A percentile compares a stretch with the other conserved stretches of the same genome.
phyloP scores from a whole-genome alignment of 768 basidiomycete genomes.

The Termitomyces titanicus region DNA sequence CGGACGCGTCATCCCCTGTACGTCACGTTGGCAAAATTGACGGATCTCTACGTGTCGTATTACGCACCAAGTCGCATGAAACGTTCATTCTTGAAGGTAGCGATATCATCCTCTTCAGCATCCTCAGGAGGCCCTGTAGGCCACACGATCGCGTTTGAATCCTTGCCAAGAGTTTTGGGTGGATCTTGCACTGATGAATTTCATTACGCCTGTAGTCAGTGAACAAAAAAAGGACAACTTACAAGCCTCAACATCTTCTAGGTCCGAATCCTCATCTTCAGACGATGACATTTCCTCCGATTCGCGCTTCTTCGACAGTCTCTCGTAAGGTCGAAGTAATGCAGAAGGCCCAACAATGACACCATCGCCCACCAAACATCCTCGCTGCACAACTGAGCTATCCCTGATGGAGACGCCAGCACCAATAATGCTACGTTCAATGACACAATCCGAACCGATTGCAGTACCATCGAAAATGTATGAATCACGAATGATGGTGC shows the following conservation, averaged over 20 bases:
- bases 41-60: not conserved
- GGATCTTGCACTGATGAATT: conserved; percentile 43
- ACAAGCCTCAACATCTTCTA: conserved; percentile 69
- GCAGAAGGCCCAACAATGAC: conserved; percentile 78
- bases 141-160: conserved; percentile 81
- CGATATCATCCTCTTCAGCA: conserved; percentile 60
- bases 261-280: conserved; percentile 50
- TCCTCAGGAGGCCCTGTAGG: conserved; percentile 63
- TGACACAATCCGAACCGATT: conserved; percentile 66
- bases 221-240: conserved; percentile 20
- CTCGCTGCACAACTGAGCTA: conserved; percentile 60
- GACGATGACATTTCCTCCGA: conserved; percentile 28
- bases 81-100: conserved; percentile 58
- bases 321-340: conserved; percentile 61
- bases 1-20: conserved; percentile 59
- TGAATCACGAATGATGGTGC: conserved; percentile 64
- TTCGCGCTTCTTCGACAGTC: conserved; percentile 57
- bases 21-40: not conserved
- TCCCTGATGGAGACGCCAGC: conserved; percentile 70
- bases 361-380: conserved; percentile 79
- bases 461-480: conserved; percentile 81
- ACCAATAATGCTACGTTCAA: conserved; percentile 81
- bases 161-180: conserved; percentile 53
- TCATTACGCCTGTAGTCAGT: not conserved
- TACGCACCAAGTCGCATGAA: conserved; percentile 70